Percentiles rank a stretch among this genome's conserved stretches.
phyloP scores from a whole-genome alignment of 2,329 filamentous ascomycete genomes.

The Paradendryphiella salina region DNA sequence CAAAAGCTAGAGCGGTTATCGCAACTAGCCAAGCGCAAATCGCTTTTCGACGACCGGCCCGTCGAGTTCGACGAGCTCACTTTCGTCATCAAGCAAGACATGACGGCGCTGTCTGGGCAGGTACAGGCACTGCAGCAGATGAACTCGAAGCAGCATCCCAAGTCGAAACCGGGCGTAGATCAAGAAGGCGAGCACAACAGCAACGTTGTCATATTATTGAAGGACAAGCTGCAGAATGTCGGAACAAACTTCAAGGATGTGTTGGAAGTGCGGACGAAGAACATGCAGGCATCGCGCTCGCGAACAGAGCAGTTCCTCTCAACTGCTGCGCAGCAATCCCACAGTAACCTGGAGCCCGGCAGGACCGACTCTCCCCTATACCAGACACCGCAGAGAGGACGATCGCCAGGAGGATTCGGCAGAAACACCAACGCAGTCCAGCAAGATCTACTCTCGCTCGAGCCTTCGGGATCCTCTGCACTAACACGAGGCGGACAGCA shows the following conservation, averaged over 20 bases:
- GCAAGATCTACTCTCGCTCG: slow-evolving; percentile 76
- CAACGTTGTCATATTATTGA: slow-evolving; percentile 89
- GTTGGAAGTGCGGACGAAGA: slow-evolving; percentile 92
- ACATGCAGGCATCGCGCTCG: slow-evolving; percentile 90
- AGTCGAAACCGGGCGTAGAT: slow-evolving; percentile 55
- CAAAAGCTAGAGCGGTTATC: slow-evolving; percentile 92
- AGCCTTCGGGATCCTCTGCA: slow-evolving; percentile 62
- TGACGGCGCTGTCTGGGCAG: slow-evolving; percentile 81
- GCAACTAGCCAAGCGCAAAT: slow-evolving; percentile 92
- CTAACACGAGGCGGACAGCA: slow-evolving; percentile 56
- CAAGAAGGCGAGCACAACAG: slow-evolving; percentile 98
- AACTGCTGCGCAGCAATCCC: slow-evolving; percentile 76
- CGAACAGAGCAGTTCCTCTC: slow-evolving; percentile 97
- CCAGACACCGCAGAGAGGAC: slow-evolving; percentile 70
- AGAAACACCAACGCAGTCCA: slow-evolving; percentile 51
- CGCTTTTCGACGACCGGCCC: slow-evolving; percentile 93
- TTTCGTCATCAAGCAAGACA: slow-evolving; percentile 96
- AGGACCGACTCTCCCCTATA: slow-evolving; percentile 86
- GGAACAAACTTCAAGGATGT: slow-evolving; percentile 97
- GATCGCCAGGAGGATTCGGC: slow-evolving; percentile 53
- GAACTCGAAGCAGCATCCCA: slow-evolving; percentile 73
- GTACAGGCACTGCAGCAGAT: slow-evolving; percentile 81
- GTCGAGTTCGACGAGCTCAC: slow-evolving; percentile 97
- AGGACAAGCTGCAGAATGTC: slow-evolving; percentile 90
- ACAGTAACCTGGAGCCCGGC: slow-evolving; percentile 62